These are phyloP conservation scores for Aspergillus avenaceus DNA, from an alignment of 495 filamentous ascomycete species.

Conservation along the genomic window DNA sequence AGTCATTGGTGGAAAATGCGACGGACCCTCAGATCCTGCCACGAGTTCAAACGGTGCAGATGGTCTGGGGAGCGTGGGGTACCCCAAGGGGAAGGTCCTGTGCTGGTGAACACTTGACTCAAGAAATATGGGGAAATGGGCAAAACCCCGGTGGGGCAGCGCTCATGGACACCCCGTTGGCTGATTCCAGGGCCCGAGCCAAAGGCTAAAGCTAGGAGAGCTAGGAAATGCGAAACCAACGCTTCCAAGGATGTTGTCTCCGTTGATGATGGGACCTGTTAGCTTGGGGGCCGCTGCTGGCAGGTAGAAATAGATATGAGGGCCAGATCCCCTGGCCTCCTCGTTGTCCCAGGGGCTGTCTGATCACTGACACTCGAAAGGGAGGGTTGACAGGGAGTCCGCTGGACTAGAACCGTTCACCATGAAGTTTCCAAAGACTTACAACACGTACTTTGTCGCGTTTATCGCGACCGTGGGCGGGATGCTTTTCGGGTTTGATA, in stretches of 20 bases:
- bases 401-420: slow-evolving; percentile 5
- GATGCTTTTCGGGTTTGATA: slow-evolving; percentile 63
- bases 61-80: slow-evolving; percentile 1
- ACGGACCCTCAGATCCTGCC: neutral
- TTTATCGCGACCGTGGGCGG: slow-evolving; percentile 59
- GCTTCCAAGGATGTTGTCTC: neutral
- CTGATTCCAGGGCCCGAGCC: neutral
- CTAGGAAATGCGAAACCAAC: neutral
- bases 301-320: neutral
- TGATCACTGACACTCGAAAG: neutral
- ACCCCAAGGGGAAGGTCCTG: neutral
- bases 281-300: neutral
- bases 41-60: neutral
- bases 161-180: neutral
- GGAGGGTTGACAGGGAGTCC: no score
- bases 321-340: neutral
- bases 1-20: neutral
- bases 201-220: neutral
- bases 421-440: slow-evolving; percentile 44
- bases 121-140: slow-evolving; percentile 2
- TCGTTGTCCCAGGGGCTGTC: neutral
- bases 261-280: neutral
- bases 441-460: slow-evolving; percentile 62
- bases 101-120: neutral
- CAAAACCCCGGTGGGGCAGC: slow-evolving; percentile 3